Conservation (phyloP, 352 stramenopile species). For the Globisporangium carolinianum region DNA sequence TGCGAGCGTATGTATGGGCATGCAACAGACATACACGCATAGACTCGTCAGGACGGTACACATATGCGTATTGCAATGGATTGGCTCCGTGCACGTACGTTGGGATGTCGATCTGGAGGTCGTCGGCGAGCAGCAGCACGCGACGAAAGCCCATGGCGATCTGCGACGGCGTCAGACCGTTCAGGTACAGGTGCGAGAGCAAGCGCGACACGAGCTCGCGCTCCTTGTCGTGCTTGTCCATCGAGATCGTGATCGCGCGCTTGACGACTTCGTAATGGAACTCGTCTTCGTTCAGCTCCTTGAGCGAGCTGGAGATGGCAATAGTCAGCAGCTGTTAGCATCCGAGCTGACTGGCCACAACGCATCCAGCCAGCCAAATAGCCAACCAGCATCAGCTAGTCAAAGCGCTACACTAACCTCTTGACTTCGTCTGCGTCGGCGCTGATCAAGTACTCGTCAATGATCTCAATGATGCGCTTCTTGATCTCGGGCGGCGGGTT, state of each 20-base stretch:
- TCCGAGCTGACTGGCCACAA: background rate
- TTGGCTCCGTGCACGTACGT: slow-evolving; percentile 26
- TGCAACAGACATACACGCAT: background rate
- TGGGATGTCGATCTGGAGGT: slow-evolving; percentile 95
- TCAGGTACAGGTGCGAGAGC: slow-evolving; percentile 91
- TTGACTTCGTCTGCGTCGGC: slow-evolving; percentile 88
- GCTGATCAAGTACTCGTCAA: slow-evolving; percentile 86
- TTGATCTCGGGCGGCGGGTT: slow-evolving; percentile 83
- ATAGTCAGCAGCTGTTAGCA: background rate
- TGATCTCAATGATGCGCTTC: slow-evolving; percentile 85
- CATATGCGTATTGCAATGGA: no score
- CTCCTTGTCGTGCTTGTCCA: slow-evolving; percentile 92
- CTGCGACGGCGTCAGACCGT: slow-evolving; percentile 68
- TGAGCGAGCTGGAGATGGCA: slow-evolving; percentile 38
- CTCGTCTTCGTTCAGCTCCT: slow-evolving; percentile 55
- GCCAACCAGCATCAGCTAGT: background rate
- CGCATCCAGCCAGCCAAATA: background rate
- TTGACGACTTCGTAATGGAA: slow-evolving; percentile 94
- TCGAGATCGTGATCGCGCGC: slow-evolving; percentile 90
- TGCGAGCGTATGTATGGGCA: background rate
- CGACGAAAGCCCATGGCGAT: slow-evolving; percentile 93
- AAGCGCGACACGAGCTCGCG: slow-evolving; percentile 89
- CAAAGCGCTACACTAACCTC: slow-evolving; percentile 17
- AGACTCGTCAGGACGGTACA: background rate
- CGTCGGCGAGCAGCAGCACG: slow-evolving; percentile 93